phyloP scores from a whole-genome alignment of 805 yeast genomes.

The Candida xiaguanensis region DNA sequence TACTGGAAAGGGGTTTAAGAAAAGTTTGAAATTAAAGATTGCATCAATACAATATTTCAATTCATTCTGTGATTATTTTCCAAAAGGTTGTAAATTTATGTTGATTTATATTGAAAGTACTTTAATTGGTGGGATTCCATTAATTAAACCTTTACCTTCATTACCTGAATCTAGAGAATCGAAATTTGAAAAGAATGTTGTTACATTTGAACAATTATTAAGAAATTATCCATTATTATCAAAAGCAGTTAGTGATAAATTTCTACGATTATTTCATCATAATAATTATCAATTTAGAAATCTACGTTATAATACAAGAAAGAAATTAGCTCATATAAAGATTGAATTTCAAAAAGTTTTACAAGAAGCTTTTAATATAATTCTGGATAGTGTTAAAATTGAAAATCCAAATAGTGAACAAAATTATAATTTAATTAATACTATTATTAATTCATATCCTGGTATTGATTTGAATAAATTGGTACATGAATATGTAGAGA shows the following conservation, averaged over 20 bases:
- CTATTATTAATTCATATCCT: conserved; percentile 31
- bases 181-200: neutral
- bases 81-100: conserved; percentile 53
- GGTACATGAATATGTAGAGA: conserved; percentile 69
- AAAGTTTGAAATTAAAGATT: conserved; percentile 42
- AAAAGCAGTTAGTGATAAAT: conserved; percentile 35
- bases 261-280: conserved; percentile 38
- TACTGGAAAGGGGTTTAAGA: conserved; percentile 58
- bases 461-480: conserved; percentile 47
- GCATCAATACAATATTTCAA: conserved; percentile 44
- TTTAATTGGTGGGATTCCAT: conserved; percentile 37
- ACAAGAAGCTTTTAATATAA: conserved; percentile 31
- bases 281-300: conserved; percentile 30
- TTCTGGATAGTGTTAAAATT: conserved; percentile 36
- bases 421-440: conserved; percentile 26
- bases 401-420: conserved; percentile 34
- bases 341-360: conserved; percentile 30
- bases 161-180: neutral
- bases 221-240: conserved; percentile 38
- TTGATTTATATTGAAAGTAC: conserved; percentile 57
- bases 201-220: conserved; percentile 35
- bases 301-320: conserved; percentile 27
- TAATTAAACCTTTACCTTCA: neutral
- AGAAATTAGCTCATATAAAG: conserved; percentile 22
- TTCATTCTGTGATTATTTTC: conserved; percentile 58